Conservation (phyloP, 2,329 filamentous ascomycete genomes). For the Aspergillus texensis region DNA sequence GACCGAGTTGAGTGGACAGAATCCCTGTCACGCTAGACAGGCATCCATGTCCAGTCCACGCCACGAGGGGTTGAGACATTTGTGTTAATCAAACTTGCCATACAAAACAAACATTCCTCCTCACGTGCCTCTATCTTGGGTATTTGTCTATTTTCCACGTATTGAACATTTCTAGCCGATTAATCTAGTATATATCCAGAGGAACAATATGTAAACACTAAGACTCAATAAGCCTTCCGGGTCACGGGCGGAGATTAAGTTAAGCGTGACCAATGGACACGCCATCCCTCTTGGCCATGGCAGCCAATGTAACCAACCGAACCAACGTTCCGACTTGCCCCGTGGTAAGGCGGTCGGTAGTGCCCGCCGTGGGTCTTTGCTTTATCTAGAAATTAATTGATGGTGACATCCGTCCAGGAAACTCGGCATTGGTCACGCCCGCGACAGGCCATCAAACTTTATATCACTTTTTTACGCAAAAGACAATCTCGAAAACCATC, state of each 20-base stretch:
- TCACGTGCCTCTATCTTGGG: too few species aligned
- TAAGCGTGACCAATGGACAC: background rate
- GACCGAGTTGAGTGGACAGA: background rate
- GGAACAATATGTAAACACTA: background rate
- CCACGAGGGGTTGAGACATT: background rate
- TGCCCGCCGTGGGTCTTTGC: background rate
- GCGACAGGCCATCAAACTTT: background rate
- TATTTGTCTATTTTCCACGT: too few species aligned
- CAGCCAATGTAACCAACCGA: background rate
- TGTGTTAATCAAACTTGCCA: too few species aligned
- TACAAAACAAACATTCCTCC: too few species aligned
- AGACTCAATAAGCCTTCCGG: background rate
- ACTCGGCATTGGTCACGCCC: background rate
- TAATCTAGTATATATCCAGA: too few species aligned
- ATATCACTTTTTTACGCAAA: background rate
- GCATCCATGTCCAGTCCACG: background rate
- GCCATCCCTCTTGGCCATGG: background rate
- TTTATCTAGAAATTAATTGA: background rate
- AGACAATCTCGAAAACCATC: background rate
- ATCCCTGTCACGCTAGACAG: background rate
- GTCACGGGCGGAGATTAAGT: background rate
- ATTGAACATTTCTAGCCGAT: too few species aligned
- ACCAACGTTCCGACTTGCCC: background rate
- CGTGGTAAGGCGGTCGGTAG: background rate
- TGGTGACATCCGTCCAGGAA: background rate